phyloP scores from a whole-genome alignment of 2,329 filamentous ascomycete genomes.

The Blastomyces parvus region DNA sequence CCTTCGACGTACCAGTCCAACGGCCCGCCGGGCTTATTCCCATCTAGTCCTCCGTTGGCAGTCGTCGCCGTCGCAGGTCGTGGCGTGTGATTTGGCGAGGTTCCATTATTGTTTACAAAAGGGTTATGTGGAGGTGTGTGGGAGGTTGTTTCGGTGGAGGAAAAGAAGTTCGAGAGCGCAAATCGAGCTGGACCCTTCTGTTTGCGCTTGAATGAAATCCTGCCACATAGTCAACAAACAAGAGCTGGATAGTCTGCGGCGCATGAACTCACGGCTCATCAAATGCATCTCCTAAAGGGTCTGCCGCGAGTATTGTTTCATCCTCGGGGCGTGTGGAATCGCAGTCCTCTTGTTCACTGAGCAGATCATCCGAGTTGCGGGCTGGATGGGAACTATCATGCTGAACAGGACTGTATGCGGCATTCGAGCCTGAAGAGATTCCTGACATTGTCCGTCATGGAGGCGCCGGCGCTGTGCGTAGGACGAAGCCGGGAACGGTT shows the following conservation, averaged over 20 bases:
- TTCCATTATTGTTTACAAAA: conserved; percentile 16
- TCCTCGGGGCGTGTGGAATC: conserved; percentile 18
- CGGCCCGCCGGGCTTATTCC: conserved; percentile 33
- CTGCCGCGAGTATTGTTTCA: conserved; percentile 18
- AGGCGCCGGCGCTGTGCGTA: conserved; percentile 7
- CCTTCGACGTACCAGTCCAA: conserved; percentile 84
- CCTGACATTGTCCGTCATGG: conserved; percentile 17
- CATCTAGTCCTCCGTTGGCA: conserved; percentile 20
- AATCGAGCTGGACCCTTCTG: conserved; percentile 33
- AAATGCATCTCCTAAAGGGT: conserved; percentile 25
- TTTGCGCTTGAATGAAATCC: conserved; percentile 38
- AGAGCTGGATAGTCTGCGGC: not conserved
- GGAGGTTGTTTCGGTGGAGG: conserved; percentile 19
- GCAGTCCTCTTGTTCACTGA: conserved; percentile 18
- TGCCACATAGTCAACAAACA: conserved; percentile 15
- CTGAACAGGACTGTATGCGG: conserved; percentile 4
- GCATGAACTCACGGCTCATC: conserved; percentile 27
- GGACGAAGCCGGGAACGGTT: conserved; percentile 4
- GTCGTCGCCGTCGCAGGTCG: conserved; percentile 11
- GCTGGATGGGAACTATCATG: not conserved
- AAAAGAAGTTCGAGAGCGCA: conserved; percentile 33
- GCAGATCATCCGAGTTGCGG: conserved; percentile 14
- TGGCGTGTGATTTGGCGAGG: not conserved
- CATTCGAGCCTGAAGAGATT: conserved; percentile 7
- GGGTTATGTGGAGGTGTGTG: conserved; percentile 14